Evolutionary conservation across 805 yeast genomes (phyloP).

Genomic region (Maudiozyma bulderi): DNA sequence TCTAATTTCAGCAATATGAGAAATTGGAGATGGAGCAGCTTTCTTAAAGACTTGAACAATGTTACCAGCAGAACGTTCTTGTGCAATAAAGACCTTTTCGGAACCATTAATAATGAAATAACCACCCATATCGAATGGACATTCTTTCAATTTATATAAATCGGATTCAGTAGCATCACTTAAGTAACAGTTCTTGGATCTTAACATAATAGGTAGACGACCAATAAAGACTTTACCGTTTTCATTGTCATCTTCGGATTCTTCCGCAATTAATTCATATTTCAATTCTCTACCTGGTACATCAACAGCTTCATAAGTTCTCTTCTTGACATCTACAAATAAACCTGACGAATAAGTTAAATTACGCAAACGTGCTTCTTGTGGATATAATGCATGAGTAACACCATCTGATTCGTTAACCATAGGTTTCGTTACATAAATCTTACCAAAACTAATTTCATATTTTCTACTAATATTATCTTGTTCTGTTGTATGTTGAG

Average conservation of each 20-base stretch:
- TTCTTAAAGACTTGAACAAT: constrained; percentile 97
- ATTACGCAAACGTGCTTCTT: constrained; percentile 94
- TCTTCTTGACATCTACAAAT: constrained; percentile 90
- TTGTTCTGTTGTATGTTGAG: constrained; percentile 87
- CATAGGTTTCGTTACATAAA: constrained; percentile 90
- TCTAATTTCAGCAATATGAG: constrained; percentile 93
- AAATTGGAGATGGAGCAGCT: constrained; percentile 93
- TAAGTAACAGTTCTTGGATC: constrained; percentile 91
- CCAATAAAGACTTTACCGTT: constrained; percentile 88
- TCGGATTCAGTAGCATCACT: constrained; percentile 86
- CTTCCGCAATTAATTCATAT: constrained; percentile 44
- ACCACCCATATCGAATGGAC: constrained; percentile 99
- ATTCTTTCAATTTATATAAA: constrained; percentile 89
- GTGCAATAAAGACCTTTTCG: constrained; percentile 96
- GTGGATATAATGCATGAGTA: constrained; percentile 97
- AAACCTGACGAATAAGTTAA: constrained; percentile 93
- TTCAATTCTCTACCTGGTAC: constrained; percentile 48
- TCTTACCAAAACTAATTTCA: constrained; percentile 96
- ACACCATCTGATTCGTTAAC: constrained; percentile 99
- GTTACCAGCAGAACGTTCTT: constrained; percentile 96
- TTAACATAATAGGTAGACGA: constrained; percentile 94
- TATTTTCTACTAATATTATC: constrained; percentile 88
- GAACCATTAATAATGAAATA: constrained; percentile 97
- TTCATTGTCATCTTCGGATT: constrained; percentile 53
- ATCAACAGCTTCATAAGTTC: constrained; percentile 77